Conservation (phyloP, 768 basidiomycete species). For the Cubamyces sp. region DNA sequence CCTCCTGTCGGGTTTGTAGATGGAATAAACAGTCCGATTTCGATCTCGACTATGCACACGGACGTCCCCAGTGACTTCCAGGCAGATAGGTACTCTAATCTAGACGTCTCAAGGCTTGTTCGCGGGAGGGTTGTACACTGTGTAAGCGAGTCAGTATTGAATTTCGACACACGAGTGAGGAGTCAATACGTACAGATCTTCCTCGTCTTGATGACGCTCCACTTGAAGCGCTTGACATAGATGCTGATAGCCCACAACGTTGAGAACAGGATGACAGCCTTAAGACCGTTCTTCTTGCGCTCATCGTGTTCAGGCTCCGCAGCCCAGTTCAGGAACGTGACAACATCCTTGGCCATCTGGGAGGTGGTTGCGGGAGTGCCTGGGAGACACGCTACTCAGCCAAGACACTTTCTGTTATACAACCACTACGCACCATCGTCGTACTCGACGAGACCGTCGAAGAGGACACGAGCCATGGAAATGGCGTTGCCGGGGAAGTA, state of each 20-base stretch:
- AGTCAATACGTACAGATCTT: conserved; percentile 66
- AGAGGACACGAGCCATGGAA: conserved; percentile 96
- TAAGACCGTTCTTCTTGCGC: conserved; percentile 95
- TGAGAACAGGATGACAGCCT: conserved; percentile 94
- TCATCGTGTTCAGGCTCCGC: conserved; percentile 98
- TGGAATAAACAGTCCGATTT: conserved; percentile 22
- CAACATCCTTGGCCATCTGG: conserved; percentile 99
- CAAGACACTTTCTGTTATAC: neutral
- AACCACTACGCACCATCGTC: conserved; percentile 72
- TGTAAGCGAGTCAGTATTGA: conserved; percentile 1
- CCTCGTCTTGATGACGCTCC: conserved; percentile 89
- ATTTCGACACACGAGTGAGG: neutral
- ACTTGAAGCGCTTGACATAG: conserved; percentile 96
- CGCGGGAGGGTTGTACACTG: conserved; percentile 67
- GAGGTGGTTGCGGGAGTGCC: conserved; percentile 95
- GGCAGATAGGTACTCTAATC: conserved; percentile 24
- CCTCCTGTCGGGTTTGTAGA: neutral
- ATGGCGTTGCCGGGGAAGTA: conserved; percentile 99
- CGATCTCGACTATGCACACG: conserved; percentile 22
- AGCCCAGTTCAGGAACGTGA: conserved; percentile 94
- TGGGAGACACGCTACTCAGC: conserved; percentile 33
- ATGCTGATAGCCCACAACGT: conserved; percentile 77
- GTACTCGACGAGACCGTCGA: conserved; percentile 95
- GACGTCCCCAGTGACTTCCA: conserved; percentile 10
- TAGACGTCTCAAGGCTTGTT: conserved; percentile 42